phyloP scores from a whole-genome alignment of 768 basidiomycete genomes.

The Mycena rosella region DNA sequence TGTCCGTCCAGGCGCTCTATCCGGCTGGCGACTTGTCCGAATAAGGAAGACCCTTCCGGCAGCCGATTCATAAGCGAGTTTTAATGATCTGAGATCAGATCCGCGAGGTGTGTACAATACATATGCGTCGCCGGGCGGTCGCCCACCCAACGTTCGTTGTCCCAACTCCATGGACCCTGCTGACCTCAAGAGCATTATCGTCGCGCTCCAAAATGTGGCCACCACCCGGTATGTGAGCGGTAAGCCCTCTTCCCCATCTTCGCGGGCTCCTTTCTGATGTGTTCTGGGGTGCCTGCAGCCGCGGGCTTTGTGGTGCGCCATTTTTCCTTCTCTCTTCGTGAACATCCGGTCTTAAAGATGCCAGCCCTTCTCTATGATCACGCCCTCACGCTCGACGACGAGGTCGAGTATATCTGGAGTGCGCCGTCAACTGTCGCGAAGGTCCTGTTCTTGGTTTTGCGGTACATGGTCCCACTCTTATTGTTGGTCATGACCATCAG shows the following conservation, averaged over 20 bases:
- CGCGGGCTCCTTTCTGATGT: no score
- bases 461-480: constrained; percentile 15
- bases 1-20: no score
- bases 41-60: no score
- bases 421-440: constrained; percentile 46
- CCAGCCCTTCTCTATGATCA: constrained; percentile 51
- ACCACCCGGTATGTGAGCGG: constrained; percentile 14
- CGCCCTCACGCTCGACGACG: constrained; percentile 48
- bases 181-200: neutral
- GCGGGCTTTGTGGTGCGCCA: constrained; percentile 13
- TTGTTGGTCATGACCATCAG: neutral
- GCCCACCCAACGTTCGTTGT: no score
- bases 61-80: no score
- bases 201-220: constrained; percentile 1
- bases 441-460: constrained; percentile 44
- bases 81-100: no score
- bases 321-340: neutral
- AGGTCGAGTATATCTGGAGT: constrained; percentile 49
- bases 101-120: no score
- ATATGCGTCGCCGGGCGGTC: no score
- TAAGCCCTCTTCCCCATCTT: neutral
- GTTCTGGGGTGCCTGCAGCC: neutral
- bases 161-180: constrained; percentile 17
- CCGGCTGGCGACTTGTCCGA: no score
- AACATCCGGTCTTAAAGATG: neutral